Conservation (phyloP, 257 asterid genomes). For the Paraleonurus japonicus region DNA sequence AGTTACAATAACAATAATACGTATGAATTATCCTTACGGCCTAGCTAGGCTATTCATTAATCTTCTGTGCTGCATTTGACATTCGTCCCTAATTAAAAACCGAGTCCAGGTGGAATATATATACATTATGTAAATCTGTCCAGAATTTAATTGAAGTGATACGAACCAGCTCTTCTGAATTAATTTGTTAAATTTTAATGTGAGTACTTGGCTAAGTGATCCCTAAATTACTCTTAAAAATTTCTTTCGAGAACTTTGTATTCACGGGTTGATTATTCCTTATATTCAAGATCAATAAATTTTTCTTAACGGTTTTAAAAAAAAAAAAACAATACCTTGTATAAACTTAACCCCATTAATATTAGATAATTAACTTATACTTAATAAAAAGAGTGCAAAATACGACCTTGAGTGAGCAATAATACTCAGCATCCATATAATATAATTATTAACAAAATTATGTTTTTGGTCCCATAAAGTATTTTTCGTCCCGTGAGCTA, state of each 20-base stretch:
- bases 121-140: neutral
- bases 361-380: no score
- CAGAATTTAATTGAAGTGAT: no score
- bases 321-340: no score
- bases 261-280: no score
- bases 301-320: no score
- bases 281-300: no score
- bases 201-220: no score
- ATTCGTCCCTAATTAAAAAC: neutral
- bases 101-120: neutral
- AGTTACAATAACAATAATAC: neutral
- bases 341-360: no score
- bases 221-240: no score
- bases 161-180: neutral
- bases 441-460: neutral
- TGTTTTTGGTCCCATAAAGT: slow-evolving; percentile 2
- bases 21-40: neutral
- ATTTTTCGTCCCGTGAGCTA: neutral
- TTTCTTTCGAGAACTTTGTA: no score
- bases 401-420: neutral
- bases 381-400: no score
- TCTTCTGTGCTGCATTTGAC: slow-evolving; percentile 3
- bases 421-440: neutral
- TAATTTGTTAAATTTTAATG: no score
- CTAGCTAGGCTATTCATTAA: neutral